Conservation (phyloP, 441 rosid genomes). For the Euphorbia celastroides region DNA sequence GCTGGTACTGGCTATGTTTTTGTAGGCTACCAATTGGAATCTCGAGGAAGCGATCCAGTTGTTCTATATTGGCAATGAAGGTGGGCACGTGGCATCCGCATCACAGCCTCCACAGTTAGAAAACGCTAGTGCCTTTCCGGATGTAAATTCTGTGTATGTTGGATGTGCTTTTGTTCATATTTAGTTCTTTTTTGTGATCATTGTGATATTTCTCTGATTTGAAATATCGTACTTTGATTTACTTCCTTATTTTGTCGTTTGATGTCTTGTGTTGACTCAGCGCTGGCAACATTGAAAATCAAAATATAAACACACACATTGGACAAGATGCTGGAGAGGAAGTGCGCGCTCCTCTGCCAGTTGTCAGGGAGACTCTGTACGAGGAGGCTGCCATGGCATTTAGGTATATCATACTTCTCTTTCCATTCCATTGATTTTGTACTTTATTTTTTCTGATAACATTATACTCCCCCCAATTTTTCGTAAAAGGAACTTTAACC, state of each 20-base stretch:
- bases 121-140: conserved; percentile 23
- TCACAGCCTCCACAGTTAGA: conserved; percentile 38
- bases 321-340: conserved; percentile 47
- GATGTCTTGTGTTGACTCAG: conserved; percentile 29
- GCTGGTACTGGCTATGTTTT: background rate
- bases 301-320: conserved; percentile 26
- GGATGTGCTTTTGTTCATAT: background rate
- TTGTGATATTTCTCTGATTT: conserved; percentile 2
- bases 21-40: conserved; percentile 92
- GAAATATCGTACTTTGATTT: conserved; percentile 1
- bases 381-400: conserved; percentile 47
- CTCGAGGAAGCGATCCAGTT: conserved; percentile 96
- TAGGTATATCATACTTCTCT: conserved; percentile 38
- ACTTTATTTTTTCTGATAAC: background rate
- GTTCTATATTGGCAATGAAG: conserved; percentile 80
- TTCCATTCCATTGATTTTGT: background rate
- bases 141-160: conserved; percentile 44
- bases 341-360: conserved; percentile 92
- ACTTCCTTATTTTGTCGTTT: conserved; percentile 1
- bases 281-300: conserved; percentile 26
- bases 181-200: background rate
- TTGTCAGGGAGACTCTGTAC: conserved; percentile 90
- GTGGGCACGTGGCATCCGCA: conserved; percentile 35
- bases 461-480: too few species aligned
- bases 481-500: too few species aligned